These are phyloP conservation scores for Jatropha multifida DNA, from an alignment of 441 rosid species.

Conservation along the genomic window DNA sequence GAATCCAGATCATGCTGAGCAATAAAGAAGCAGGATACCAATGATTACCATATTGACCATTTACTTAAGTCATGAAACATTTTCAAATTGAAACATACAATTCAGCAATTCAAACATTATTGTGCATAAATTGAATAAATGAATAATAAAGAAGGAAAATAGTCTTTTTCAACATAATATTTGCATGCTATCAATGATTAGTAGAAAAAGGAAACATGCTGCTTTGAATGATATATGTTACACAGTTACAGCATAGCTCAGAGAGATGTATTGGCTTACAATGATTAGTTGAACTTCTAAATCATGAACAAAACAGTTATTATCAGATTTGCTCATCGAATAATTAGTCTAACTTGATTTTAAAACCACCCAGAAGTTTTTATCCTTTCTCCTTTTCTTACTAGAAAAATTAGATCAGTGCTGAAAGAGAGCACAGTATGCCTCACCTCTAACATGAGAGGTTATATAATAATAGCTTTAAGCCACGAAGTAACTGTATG, in stretches of 20 bases:
- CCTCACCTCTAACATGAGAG: neutral
- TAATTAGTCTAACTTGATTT: neutral
- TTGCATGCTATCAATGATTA: neutral
- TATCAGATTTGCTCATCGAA: neutral
- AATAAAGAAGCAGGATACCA: neutral
- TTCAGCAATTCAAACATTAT: neutral
- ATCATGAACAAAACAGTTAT: neutral
- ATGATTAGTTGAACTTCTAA: neutral
- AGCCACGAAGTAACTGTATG: neutral
- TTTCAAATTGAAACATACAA: neutral
- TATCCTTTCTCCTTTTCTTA: neutral
- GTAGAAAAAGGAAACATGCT: neutral
- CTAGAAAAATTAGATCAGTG: neutral
- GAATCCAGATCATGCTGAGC: neutral
- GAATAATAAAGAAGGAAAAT: neutral
- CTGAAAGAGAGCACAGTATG: no score
- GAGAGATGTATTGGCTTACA: neutral
- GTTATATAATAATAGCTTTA: neutral
- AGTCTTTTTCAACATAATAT: neutral
- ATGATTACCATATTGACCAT: neutral
- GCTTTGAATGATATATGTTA: neutral
- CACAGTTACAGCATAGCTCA: neutral
- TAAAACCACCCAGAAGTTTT: neutral
- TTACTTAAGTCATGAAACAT: neutral
- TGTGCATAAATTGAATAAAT: neutral